Conservation (phyloP, 331 rosid species). For the Rhamnella rubrinervis region DNA sequence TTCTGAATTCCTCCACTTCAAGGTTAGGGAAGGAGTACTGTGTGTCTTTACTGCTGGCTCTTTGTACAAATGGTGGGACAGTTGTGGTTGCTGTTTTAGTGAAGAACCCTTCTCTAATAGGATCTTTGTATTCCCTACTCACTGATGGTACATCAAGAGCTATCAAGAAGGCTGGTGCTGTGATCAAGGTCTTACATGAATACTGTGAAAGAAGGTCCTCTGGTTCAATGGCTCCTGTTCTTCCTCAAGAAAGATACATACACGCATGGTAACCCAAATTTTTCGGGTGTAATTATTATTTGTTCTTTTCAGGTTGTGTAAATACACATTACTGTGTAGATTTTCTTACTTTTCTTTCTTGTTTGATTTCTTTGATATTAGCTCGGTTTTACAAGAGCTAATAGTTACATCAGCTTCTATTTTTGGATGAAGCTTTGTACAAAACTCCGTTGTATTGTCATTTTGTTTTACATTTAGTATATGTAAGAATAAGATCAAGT, state of each 20-base stretch:
- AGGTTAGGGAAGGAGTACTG: constrained; percentile 61
- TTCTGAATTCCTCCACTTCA: constrained; percentile 52
- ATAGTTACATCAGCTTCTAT: constrained; percentile 49
- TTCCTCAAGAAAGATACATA: constrained; percentile 54
- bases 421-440: constrained; percentile 50
- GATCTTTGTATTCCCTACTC: constrained; percentile 53
- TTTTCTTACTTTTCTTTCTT: constrained; percentile 5
- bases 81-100: constrained; percentile 50
- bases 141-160: constrained; percentile 65
- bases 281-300: constrained; percentile 33
- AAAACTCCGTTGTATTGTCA: constrained; percentile 6
- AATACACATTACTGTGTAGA: constrained; percentile 28
- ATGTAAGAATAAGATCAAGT: constrained; percentile 23
- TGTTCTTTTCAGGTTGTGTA: constrained; percentile 33
- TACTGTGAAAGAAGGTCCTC: constrained; percentile 57
- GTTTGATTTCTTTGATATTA: constrained; percentile 31
- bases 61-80: constrained; percentile 52
- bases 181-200: constrained; percentile 67
- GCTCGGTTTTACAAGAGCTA: constrained; percentile 69
- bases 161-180: constrained; percentile 61
- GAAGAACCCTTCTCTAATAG: constrained; percentile 62
- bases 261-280: constrained; percentile 37
- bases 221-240: constrained; percentile 34
- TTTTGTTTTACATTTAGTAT: constrained; percentile 16
- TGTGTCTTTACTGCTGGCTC: constrained; percentile 63